Conservation (phyloP, 2,329 filamentous ascomycete genomes). For the Coleophoma crateriformis region DNA sequence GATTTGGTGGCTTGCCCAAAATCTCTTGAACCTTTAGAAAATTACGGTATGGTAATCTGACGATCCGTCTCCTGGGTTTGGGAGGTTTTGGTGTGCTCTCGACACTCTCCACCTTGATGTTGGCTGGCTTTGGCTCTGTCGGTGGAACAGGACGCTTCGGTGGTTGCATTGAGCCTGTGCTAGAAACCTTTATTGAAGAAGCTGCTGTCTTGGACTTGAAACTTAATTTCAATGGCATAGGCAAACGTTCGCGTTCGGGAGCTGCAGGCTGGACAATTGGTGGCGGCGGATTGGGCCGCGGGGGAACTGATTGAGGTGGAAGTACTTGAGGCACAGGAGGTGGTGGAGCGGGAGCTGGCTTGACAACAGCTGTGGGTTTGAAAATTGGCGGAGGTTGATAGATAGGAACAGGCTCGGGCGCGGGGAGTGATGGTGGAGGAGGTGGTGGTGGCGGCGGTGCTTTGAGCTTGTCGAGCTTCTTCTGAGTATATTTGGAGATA, state of each 20-base stretch:
- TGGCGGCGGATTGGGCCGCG: background rate
- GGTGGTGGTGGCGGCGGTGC: slow-evolving; percentile 2
- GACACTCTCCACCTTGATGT: slow-evolving; percentile 2
- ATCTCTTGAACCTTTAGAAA: slow-evolving; percentile 13
- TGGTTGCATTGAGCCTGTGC: slow-evolving; percentile 10
- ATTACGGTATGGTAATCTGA: slow-evolving; percentile 9
- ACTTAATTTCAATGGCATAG: background rate
- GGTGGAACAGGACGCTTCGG: slow-evolving; percentile 15
- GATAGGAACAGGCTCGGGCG: background rate
- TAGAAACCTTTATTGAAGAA: background rate
- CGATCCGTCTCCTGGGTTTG: slow-evolving; percentile 8
- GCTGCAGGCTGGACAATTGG: background rate
- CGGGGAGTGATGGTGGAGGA: background rate
- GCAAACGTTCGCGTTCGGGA: slow-evolving; percentile 1
- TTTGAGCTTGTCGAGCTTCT: slow-evolving; percentile 1
- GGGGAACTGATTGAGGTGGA: background rate
- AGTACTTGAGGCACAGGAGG: background rate
- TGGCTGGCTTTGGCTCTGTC: slow-evolving; percentile 1
- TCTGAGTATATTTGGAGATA: slow-evolving; percentile 2
- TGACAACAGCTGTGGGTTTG: background rate
- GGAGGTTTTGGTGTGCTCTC: slow-evolving; percentile 3
- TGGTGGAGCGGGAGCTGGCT: background rate
- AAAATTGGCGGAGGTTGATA: slow-evolving; percentile 1
- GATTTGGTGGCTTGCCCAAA: slow-evolving; percentile 12
- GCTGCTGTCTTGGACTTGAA: background rate